phyloP scores from a whole-genome alignment of 345 rosid genomes.

The Eucalyptus brandiana region DNA sequence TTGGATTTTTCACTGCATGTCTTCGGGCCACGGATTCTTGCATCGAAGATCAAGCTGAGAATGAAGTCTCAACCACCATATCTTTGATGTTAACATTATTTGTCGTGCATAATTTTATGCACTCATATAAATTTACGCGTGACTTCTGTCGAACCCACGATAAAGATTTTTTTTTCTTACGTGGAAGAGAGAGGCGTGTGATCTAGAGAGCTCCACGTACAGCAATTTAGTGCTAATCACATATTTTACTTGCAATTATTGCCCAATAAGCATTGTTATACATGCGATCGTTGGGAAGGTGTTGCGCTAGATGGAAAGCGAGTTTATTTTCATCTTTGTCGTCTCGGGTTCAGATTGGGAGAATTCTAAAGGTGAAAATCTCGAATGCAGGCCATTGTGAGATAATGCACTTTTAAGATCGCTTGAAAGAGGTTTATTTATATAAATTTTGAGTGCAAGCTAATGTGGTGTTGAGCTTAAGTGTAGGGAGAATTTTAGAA shows the following conservation, averaged over 20 bases:
- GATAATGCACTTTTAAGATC: background rate
- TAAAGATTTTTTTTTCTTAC: background rate
- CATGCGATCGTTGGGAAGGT: background rate
- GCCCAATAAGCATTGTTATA: background rate
- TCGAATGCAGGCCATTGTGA: background rate
- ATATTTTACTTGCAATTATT: background rate
- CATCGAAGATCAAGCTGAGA: background rate
- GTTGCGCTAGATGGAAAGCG: background rate
- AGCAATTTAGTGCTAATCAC: background rate
- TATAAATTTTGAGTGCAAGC: background rate
- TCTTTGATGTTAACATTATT: background rate
- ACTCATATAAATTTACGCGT: background rate
- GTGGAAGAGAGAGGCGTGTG: background rate
- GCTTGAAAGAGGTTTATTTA: background rate
- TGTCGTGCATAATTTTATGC: background rate
- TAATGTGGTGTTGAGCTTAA: background rate
- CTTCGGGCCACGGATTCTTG: background rate
- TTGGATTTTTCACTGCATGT: background rate
- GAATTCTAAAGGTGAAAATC: background rate
- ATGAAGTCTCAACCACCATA: background rate
- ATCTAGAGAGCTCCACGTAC: background rate
- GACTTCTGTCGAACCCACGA: background rate
- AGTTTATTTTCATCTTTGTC: background rate
- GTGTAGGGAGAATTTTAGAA: background rate
- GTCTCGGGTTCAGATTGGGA: background rate